Evolutionary conservation across 2,329 filamentous ascomycete species (phyloP).

Genomic region (Penicillium hesseltinei): DNA sequence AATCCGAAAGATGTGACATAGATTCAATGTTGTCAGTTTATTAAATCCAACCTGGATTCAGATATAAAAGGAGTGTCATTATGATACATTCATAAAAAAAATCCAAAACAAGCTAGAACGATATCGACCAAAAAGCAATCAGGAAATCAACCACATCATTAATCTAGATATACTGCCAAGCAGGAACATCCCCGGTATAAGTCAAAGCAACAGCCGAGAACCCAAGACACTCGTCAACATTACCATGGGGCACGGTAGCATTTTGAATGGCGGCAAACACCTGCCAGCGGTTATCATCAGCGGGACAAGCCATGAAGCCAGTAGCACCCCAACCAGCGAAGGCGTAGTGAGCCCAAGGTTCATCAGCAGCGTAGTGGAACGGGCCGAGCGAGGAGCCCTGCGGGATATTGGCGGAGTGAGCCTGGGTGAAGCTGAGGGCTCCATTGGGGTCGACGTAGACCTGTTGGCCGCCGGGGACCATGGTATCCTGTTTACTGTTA

Average conservation of each 20-base stretch:
- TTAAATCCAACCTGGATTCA: background rate
- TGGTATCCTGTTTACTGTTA: conserved; percentile 40
- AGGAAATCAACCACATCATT: background rate
- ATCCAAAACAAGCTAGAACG: background rate
- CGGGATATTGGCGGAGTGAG: conserved; percentile 56
- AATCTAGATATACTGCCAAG: conserved; percentile 44
- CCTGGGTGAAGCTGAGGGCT: conserved; percentile 55
- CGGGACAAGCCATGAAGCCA: conserved; percentile 48
- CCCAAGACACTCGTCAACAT: conserved; percentile 39
- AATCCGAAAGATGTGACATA: background rate
- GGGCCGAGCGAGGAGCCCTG: conserved; percentile 51
- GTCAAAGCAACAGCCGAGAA: conserved; percentile 40
- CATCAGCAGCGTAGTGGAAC: conserved; percentile 44
- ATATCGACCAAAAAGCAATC: background rate
- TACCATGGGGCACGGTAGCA: conserved; percentile 41
- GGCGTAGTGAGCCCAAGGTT: conserved; percentile 30
- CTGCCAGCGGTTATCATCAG: conserved; percentile 35
- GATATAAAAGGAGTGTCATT: background rate
- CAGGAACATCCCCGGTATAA: conserved; percentile 28
- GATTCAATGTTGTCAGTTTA: background rate
- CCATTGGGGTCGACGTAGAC: conserved; percentile 59
- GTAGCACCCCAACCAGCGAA: conserved; percentile 37
- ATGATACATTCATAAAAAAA: background rate
- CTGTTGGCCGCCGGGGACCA: conserved; percentile 63
- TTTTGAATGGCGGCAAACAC: conserved; percentile 44